Conservation (phyloP, 148 eudicot genomes). For the Limonium bicolor region DNA sequence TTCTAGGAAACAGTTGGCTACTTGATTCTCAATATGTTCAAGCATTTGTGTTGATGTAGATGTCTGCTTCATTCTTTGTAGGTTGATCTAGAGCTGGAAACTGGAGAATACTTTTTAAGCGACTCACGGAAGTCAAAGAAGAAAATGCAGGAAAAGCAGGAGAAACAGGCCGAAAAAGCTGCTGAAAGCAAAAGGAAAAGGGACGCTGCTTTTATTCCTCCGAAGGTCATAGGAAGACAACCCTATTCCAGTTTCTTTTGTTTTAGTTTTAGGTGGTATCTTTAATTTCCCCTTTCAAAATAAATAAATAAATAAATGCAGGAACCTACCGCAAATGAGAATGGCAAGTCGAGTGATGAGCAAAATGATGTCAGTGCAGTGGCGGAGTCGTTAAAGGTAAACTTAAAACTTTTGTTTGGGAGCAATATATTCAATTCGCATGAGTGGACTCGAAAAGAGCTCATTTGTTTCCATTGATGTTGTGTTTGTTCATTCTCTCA, state of each 20-base stretch:
- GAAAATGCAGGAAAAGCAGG: constrained; percentile 78
- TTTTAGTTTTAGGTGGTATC: neutral
- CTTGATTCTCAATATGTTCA: no score
- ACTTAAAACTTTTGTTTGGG: neutral
- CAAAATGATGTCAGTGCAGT: constrained; percentile 32
- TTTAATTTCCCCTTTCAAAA: neutral
- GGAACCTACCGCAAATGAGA: constrained; percentile 33
- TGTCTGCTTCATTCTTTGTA: constrained; percentile 11
- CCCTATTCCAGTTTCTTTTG: neutral
- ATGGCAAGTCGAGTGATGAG: constrained; percentile 12
- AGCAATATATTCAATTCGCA: neutral
- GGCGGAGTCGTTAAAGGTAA: constrained; percentile 71
- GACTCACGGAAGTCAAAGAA: constrained; percentile 66
- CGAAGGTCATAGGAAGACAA: constrained; percentile 33
- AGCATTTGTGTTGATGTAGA: no score
- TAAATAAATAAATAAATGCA: constrained; percentile 10
- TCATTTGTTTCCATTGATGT: neutral
- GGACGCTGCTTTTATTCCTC: constrained; percentile 70
- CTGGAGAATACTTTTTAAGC: constrained; percentile 80
- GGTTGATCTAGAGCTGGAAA: constrained; percentile 74
- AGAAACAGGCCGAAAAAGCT: constrained; percentile 60
- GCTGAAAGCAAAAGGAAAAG: constrained; percentile 71
- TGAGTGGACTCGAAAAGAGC: neutral
- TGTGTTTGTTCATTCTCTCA: neutral
- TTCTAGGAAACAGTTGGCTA: no score